A percentile compares a stretch with the other conserved stretches of the same genome.
Conservation (phyloP, 163 green algal genomes). For the Trebouxia gelatinosa region DNA sequence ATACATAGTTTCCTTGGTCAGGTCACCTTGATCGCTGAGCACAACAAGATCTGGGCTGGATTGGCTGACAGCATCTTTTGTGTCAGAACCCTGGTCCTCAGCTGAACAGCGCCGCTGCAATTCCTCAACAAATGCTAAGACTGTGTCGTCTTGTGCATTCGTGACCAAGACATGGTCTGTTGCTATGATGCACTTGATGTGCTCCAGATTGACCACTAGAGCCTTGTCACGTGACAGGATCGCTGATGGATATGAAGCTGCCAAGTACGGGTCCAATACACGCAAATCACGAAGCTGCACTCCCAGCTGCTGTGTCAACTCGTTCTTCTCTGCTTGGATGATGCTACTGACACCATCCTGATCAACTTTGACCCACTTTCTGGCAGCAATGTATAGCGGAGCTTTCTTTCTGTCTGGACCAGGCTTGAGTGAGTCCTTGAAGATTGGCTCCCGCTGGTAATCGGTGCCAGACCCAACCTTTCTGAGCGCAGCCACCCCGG, state of each 20-base stretch:
- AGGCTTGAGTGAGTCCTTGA: constrained; percentile 6
- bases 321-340: constrained; percentile 24
- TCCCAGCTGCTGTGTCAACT: constrained; percentile 28
- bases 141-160: constrained; percentile 61
- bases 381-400: constrained; percentile 4
- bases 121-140: constrained; percentile 69
- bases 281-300: constrained; percentile 43
- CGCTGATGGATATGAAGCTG: constrained; percentile 36
- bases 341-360: constrained; percentile 22
- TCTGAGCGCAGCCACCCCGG: background rate
- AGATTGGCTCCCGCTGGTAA: background rate
- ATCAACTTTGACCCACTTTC: constrained; percentile 30
- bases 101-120: constrained; percentile 62
- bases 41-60: constrained; percentile 24
- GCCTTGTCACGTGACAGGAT: constrained; percentile 80
- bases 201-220: constrained; percentile 87
- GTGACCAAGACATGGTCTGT: constrained; percentile 71
- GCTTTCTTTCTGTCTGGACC: constrained; percentile 11
- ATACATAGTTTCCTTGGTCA: background rate
- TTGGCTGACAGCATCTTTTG: background rate
- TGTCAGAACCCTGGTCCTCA: background rate
- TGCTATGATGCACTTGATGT: constrained; percentile 88
- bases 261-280: constrained; percentile 39
- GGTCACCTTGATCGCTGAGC: background rate
- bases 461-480: background rate